Percentiles rank a stretch among this genome's conserved stretches.
Conservation (phyloP, 1,139 yeast genomes). For the Zygosaccharomyces sapae region DNA sequence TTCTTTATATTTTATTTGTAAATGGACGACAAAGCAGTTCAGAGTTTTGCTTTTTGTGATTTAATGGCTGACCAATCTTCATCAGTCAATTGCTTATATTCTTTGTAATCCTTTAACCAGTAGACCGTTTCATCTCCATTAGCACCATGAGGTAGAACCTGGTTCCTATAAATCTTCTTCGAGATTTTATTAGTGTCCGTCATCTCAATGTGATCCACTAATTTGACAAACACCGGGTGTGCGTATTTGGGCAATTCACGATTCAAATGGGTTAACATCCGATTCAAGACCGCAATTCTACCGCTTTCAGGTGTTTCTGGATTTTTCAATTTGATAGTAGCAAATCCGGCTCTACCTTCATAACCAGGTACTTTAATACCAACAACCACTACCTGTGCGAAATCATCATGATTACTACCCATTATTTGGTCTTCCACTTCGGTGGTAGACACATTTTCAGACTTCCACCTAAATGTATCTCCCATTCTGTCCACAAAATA, state of each 20-base stretch:
- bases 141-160: slow-evolving; percentile 70
- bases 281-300: slow-evolving; percentile 35
- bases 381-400: slow-evolving; percentile 76
- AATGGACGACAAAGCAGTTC: background rate
- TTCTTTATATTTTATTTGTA: background rate
- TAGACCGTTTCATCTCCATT: slow-evolving; percentile 57
- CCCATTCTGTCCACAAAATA: slow-evolving; percentile 92
- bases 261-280: slow-evolving; percentile 41
- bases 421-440: slow-evolving; percentile 81
- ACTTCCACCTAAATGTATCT: slow-evolving; percentile 95
- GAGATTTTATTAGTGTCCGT: slow-evolving; percentile 86
- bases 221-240: slow-evolving; percentile 75
- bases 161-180: slow-evolving; percentile 72
- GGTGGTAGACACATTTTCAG: slow-evolving; percentile 90
- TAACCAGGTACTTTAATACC: slow-evolving; percentile 84
- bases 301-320: slow-evolving; percentile 37
- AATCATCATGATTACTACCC: slow-evolving; percentile 38
- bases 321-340: slow-evolving; percentile 58
- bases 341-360: slow-evolving; percentile 94
- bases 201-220: slow-evolving; percentile 56
- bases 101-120: slow-evolving; percentile 56
- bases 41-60: slow-evolving; percentile 35
- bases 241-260: slow-evolving; percentile 77
- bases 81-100: slow-evolving; percentile 56
- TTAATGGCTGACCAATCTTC: slow-evolving; percentile 54